Evolutionary conservation across 2,329 filamentous ascomycete genomes (phyloP), one percentile per base, ranked within the genome.

Genomic region (Phaeosphaeriaceae sp.): DNA sequence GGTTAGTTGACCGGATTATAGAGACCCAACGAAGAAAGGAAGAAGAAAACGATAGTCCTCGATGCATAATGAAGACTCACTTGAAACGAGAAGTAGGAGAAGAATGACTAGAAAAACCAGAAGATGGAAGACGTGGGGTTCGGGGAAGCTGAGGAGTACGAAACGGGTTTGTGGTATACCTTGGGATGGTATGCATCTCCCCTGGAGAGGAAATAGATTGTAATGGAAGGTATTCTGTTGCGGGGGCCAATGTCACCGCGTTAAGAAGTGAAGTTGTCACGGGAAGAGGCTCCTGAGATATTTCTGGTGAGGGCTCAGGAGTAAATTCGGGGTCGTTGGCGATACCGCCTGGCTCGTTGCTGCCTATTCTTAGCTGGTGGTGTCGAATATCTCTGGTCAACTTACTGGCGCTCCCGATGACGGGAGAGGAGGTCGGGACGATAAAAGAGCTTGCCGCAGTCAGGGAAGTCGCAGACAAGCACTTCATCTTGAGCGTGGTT

Each of bases 341-440:
- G 10, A 65, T 65, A 53, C 66, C 66, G 19, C 65, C 67, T 32
- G 62, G 55, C 22, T 76, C 74, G 24, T 71, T 74, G 55, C 75
- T 78, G 46, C 21, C 1, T 24, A 11, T 3, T 19, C 35, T 77
- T 23, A 77, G 64, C 13, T 40, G 17, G 15, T 13, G 15, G n/a
- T 6, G 4, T 40, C 15, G n/a, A n/a, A 17, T 8, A 40, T n/a
- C n/a, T 13, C 35, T 40, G 13, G n/a, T 3, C 4, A n/a, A 68
- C 79, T 68, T 71, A 82, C 80, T 82, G 80, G 70, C 80, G 71
- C 54, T 80, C 79, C 54, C 78, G 74, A 62, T 83, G 81, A 54
- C 81, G 75, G 40, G 76, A 70, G 11, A 83, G 70, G 22, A 83
- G 77, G 65, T 83, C 81, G 51, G 78, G 68, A 26, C 81, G 77